phyloP scores from a whole-genome alignment of 2,329 filamentous ascomycete genomes.

The Hypoxylon rubiginosum region DNA sequence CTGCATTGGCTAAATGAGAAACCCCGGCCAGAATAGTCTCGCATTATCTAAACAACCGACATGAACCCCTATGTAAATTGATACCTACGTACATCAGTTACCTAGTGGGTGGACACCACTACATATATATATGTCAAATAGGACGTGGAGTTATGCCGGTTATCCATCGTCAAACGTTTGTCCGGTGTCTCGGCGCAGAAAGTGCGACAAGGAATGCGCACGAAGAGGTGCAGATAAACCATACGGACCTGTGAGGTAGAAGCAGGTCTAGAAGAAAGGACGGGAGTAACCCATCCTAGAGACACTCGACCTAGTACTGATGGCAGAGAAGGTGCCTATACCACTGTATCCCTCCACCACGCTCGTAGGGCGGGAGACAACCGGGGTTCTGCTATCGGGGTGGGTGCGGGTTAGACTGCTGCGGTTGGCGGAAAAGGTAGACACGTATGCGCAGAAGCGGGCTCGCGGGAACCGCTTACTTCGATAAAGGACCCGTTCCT shows the following conservation, averaged over 20 bases:
- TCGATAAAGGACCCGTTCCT: constrained; percentile 31
- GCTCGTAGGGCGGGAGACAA: constrained; percentile 31
- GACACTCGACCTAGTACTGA: constrained; percentile 8
- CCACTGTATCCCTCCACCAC: constrained; percentile 35
- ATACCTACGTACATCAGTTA: background rate
- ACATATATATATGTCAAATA: background rate
- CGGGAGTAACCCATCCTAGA: constrained; percentile 1
- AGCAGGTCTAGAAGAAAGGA: constrained; percentile 1
- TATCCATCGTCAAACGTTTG: constrained; percentile 12
- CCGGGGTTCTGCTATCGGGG: constrained; percentile 34
- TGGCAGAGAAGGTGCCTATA: constrained; percentile 35
- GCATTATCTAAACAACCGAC: constrained; percentile 20
- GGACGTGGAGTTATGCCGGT: background rate
- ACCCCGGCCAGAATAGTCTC: constrained; percentile 10
- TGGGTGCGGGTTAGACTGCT: constrained; percentile 21
- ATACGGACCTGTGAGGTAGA: background rate
- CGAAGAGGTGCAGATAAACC: background rate
- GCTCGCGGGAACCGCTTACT: constrained; percentile 34
- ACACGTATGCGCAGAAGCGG: constrained; percentile 33
- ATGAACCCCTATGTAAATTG: background rate
- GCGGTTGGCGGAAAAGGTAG: constrained; percentile 30
- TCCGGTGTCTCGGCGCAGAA: constrained; percentile 23
- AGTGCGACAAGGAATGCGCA: constrained; percentile 3
- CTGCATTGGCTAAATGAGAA: constrained; percentile 23
- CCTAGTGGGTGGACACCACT: background rate